Percentiles rank a stretch among this genome's conserved stretches.
Evolutionary conservation across 2,329 filamentous ascomycete species (phyloP).

Genomic region (Ophiosphaerella herpotricha): DNA sequence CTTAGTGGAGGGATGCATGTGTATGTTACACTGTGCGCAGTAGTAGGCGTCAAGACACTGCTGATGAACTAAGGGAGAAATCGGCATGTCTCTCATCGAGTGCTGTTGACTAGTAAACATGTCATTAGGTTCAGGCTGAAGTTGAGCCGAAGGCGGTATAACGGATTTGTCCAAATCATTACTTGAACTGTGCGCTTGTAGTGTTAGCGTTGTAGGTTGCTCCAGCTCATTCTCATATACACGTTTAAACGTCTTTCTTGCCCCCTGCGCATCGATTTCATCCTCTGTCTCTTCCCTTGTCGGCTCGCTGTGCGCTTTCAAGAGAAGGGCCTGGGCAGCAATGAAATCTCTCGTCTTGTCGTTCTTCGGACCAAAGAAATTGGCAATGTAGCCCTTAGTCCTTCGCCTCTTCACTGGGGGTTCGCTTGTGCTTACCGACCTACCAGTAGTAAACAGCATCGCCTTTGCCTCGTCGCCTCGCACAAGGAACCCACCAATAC

Average conservation of each 20-base stretch:
- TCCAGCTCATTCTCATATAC: constrained; percentile 15
- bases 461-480: constrained; percentile 63
- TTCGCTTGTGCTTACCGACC: constrained; percentile 16
- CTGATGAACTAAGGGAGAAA: constrained; percentile 20
- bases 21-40: constrained; percentile 69
- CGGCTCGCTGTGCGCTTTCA: constrained; percentile 33
- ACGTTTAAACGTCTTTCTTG: constrained; percentile 17
- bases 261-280: constrained; percentile 20
- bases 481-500: constrained; percentile 84
- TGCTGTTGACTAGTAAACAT: constrained; percentile 9
- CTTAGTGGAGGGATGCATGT: constrained; percentile 62
- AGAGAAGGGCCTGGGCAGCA: constrained; percentile 34
- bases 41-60: constrained; percentile 45
- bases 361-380: constrained; percentile 41
- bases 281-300: constrained; percentile 31
- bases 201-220: constrained; percentile 19
- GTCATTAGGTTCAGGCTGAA: constrained; percentile 6
- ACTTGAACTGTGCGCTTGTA: constrained; percentile 8
- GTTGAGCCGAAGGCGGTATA: constrained; percentile 44
- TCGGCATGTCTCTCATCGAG: constrained; percentile 2
- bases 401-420: constrained; percentile 37
- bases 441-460: constrained; percentile 36
- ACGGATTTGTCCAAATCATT: constrained; percentile 11
- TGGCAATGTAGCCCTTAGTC: constrained; percentile 43
- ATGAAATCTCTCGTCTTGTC: constrained; percentile 41